phyloP scores from a whole-genome alignment of 441 rosid species.

The Gossypium lobatum region DNA sequence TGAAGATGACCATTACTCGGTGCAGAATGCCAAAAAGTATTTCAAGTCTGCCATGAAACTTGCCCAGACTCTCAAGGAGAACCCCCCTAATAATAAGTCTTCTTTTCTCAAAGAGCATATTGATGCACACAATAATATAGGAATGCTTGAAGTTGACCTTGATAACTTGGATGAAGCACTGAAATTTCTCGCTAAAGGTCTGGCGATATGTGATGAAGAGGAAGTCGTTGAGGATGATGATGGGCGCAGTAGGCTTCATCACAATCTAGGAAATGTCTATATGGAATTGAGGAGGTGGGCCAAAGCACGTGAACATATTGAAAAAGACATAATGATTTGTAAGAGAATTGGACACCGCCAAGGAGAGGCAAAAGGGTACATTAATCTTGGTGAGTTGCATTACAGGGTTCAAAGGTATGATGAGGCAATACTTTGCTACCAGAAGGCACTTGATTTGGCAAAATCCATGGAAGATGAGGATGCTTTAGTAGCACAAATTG shows the following conservation, averaged over 20 bases:
- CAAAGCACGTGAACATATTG: slow-evolving; percentile 64
- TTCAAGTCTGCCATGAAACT: slow-evolving; percentile 79
- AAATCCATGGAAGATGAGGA: slow-evolving; percentile 92
- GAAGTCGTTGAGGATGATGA: slow-evolving; percentile 72
- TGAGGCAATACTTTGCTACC: slow-evolving; percentile 68
- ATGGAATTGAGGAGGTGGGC: slow-evolving; percentile 72
- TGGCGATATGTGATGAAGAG: slow-evolving; percentile 86
- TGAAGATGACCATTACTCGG: slow-evolving; percentile 57
- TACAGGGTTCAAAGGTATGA: slow-evolving; percentile 71
- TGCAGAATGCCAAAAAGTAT: slow-evolving; percentile 81
- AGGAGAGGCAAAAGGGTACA: slow-evolving; percentile 96
- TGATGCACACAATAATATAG: slow-evolving; percentile 86
- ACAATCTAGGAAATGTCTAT: slow-evolving; percentile 82
- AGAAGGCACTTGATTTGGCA: slow-evolving; percentile 70
- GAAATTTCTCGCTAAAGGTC: slow-evolving; percentile 48
- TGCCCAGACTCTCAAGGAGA: slow-evolving; percentile 59
- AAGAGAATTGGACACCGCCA: slow-evolving; percentile 58
- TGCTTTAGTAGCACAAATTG: slow-evolving; percentile 60
- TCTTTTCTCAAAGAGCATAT: slow-evolving; percentile 82
- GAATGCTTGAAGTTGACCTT: slow-evolving; percentile 87
- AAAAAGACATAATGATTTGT: slow-evolving; percentile 80
- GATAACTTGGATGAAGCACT: slow-evolving; percentile 74
- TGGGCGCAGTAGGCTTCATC: slow-evolving; percentile 83
- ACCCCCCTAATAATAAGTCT: slow-evolving; percentile 43
- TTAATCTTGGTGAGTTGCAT: slow-evolving; percentile 90